A percentile compares a stretch with the other conserved stretches of the same genome.
These are phyloP conservation scores for Noccaea bulbosa DNA, from an alignment of 345 rosid genomes.

Conservation along the genomic window DNA sequence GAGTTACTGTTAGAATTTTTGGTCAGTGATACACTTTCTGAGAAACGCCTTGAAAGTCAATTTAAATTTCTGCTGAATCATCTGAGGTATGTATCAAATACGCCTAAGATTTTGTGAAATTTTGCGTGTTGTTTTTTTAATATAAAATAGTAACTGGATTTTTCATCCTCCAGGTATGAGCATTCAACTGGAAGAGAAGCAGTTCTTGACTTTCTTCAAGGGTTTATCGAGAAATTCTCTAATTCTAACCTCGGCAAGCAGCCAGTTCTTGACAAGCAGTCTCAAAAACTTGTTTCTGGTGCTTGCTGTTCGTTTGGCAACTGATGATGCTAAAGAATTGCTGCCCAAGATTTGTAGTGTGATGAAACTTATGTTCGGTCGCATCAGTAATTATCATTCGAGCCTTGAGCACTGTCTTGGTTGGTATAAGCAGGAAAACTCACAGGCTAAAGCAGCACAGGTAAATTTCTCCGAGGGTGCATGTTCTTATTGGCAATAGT, in stretches of 20 bases:
- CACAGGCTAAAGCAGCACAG: constrained; percentile 77
- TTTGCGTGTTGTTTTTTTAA: constrained; percentile 5
- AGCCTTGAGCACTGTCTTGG: constrained; percentile 51
- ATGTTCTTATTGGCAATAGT: constrained; percentile 17
- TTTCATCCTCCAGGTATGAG: constrained; percentile 57
- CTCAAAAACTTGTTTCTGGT: constrained; percentile 51
- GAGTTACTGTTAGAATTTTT: constrained; percentile 63
- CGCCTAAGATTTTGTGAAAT: not conserved
- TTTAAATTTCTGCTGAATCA: constrained; percentile 55
- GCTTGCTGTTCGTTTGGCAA: constrained; percentile 63
- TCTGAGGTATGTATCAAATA: constrained; percentile 55
- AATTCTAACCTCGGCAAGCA: constrained; percentile 21
- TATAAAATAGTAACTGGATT: not conserved
- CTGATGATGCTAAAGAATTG: constrained; percentile 58
- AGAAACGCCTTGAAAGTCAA: constrained; percentile 56
- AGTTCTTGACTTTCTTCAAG: constrained; percentile 74
- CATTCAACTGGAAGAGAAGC: constrained; percentile 81
- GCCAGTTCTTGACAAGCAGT: constrained; percentile 57
- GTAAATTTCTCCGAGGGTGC: constrained; percentile 43
- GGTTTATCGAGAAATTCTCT: constrained; percentile 58
- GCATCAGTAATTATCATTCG: constrained; percentile 48
- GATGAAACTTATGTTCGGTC: constrained; percentile 59
- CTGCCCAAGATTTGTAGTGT: constrained; percentile 56
- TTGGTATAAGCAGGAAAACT: constrained; percentile 64
- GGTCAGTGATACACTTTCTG: constrained; percentile 55